phyloP scores from a whole-genome alignment of 1,139 yeast species.

The Kluyveromyces sp. region DNA sequence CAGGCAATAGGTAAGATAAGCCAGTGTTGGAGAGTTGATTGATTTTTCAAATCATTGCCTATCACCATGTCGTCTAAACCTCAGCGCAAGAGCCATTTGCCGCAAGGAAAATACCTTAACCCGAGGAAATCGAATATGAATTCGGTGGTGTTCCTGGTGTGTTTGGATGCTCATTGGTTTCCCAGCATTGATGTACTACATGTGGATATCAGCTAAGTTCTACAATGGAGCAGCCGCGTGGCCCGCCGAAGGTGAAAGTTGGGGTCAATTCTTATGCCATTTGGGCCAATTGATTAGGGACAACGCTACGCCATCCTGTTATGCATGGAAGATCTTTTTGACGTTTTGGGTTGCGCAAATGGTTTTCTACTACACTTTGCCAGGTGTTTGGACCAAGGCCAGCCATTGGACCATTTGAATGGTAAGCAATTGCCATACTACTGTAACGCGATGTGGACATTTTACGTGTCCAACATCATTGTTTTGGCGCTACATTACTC shows the following conservation, averaged over 20 bases:
- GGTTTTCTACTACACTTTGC: constrained; percentile 72
- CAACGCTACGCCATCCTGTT: constrained; percentile 61
- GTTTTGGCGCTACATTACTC: constrained; percentile 60
- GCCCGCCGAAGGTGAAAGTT: constrained; percentile 55
- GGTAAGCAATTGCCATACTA: constrained; percentile 79
- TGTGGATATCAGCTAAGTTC: constrained; percentile 87
- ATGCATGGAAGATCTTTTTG: constrained; percentile 65
- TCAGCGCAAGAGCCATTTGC: constrained; percentile 16
- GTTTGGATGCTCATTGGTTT: constrained; percentile 84
- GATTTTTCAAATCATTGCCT: not conserved
- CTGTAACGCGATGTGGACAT: constrained; percentile 85
- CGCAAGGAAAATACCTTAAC: constrained; percentile 33
- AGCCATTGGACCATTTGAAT: constrained; percentile 74
- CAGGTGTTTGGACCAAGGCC: constrained; percentile 92
- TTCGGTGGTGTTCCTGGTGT: constrained; percentile 96
- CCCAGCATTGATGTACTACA: constrained; percentile 89
- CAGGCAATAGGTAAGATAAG: no score
- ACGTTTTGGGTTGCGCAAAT: constrained; percentile 66
- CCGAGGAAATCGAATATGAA: constrained; percentile 56
- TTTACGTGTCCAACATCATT: constrained; percentile 59
- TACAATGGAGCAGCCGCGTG: constrained; percentile 66
- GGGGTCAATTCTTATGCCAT: constrained; percentile 44
- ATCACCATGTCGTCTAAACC: not conserved
- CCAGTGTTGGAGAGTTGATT: no score
- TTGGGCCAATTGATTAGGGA: constrained; percentile 37